Percentiles rank a stretch among this genome's conserved stretches.
Evolutionary conservation across 805 yeast species (phyloP).

Genomic region (Saturnispora galanensis): DNA sequence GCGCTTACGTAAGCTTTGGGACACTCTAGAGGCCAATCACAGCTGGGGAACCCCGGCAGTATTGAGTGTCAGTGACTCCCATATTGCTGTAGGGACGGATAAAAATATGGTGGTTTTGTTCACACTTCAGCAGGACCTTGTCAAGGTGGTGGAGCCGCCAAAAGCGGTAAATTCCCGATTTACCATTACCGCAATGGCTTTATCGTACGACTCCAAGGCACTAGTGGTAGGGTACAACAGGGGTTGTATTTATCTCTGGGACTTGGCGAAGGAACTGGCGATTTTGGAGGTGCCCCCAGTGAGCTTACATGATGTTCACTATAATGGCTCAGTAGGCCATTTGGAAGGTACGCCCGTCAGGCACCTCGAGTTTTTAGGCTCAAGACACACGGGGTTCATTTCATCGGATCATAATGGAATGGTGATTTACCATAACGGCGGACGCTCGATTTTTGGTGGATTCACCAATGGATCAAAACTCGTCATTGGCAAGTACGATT

Average conservation of each 20-base stretch:
- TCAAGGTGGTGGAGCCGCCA: slow-evolving; percentile 30
- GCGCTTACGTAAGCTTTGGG: slow-evolving; percentile 20
- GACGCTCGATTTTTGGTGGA: slow-evolving; percentile 48
- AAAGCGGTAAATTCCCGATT: slow-evolving; percentile 29
- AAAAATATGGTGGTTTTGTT: slow-evolving; percentile 59
- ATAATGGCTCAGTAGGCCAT: slow-evolving; percentile 26
- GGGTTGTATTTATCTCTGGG: slow-evolving; percentile 68
- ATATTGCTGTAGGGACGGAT: slow-evolving; percentile 59
- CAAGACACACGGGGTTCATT: slow-evolving; percentile 45
- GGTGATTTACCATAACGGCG: slow-evolving; percentile 55
- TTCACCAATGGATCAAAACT: slow-evolving; percentile 37
- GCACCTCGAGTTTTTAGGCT: slow-evolving; percentile 39
- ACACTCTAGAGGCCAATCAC: slow-evolving; percentile 13
- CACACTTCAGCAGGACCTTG: slow-evolving; percentile 54
- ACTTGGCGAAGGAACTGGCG: slow-evolving; percentile 31
- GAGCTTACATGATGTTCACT: slow-evolving; percentile 16
- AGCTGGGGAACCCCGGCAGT: slow-evolving; percentile 40
- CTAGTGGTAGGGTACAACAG: slow-evolving; percentile 58
- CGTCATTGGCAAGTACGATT: slow-evolving; percentile 40
- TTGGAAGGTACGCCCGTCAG: slow-evolving; percentile 29
- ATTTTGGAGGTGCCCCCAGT: slow-evolving; percentile 25
- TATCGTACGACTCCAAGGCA: slow-evolving; percentile 61
- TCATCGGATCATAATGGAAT: slow-evolving; percentile 49
- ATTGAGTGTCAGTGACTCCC: slow-evolving; percentile 31
- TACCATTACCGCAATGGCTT: slow-evolving; percentile 42